Base-by-base conservation (phyloP, 2,329 filamentous ascomycete genomes). In the Cladophialophora carrionii region DNA sequence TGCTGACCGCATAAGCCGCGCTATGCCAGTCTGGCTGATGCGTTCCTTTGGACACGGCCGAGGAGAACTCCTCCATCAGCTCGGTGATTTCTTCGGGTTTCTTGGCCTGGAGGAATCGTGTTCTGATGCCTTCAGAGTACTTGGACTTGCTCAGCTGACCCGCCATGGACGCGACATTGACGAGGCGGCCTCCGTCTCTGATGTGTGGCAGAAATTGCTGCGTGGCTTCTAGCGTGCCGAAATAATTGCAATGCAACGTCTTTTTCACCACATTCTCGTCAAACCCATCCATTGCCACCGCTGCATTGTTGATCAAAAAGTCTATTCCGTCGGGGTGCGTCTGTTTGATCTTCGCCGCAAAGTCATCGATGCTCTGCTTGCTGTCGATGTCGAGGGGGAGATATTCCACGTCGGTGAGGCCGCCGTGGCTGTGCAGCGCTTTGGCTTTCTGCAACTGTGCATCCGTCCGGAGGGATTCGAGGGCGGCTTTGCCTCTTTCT, bases 261-360 rank as follows among this genome's bases (percentile, higher is more conserved):
- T 76, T 75, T 60, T 79, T 78, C 34, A 84, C 83, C 24, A 85
- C 75, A 26, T 80, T 74, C 4, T 74, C 64, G 68, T 84, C 76
- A 61, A 82, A 82, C 2, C 81, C 81, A 5, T 80, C 68, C 74
- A 82, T 70, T 0, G 80, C 80, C 48, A 83, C 79, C 3, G 77
- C 83, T 0, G 83, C 83, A 65, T 85, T 85, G 73, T 85, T 85
- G 73, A 85, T 79, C 10, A 84, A 74, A 43, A 84, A 78, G 64
- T 85, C 83, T 34, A 85, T 76, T 3, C 82, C 82, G 6, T 81
- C 76, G 1, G 78, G 77, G 65, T 85, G 82, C 32, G 78, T 72
- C 53, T 77, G 71, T 67, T 78, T 76, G 48, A 85, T 61, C 51
- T 78, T 75, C 0, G 75, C 72, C 1, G 77, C 75, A 58, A 85